Conservation (phyloP, 371 early-diverging fungal genomes). For the Mortierella sp. region DNA sequence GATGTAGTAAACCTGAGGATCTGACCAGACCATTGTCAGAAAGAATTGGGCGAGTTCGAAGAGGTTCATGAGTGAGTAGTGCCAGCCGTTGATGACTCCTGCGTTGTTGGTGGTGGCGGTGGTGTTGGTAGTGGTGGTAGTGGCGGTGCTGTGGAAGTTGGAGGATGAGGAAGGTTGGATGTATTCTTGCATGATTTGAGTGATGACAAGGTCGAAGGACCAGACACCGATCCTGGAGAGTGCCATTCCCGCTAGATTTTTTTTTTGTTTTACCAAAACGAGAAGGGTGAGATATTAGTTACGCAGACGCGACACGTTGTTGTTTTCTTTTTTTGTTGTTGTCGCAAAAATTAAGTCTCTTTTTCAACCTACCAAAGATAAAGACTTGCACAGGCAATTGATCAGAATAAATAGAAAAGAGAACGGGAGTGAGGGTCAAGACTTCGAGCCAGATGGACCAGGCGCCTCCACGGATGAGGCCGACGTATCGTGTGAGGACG, state of each 20-base stretch:
- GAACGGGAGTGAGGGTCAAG: slow-evolving; percentile 48
- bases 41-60: slow-evolving; percentile 61
- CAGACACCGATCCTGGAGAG: slow-evolving; percentile 66
- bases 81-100: slow-evolving; percentile 63
- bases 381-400: slow-evolving; percentile 35
- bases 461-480: slow-evolving; percentile 61
- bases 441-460: slow-evolving; percentile 65
- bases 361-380: too few species aligned
- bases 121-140: neutral
- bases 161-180: slow-evolving; percentile 7
- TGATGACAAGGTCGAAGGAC: slow-evolving; percentile 67
- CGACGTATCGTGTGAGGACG: slow-evolving; percentile 46
- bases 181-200: slow-evolving; percentile 66
- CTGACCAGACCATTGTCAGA: slow-evolving; percentile 59
- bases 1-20: slow-evolving; percentile 59
- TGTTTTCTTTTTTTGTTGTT: neutral
- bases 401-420: slow-evolving; percentile 51
- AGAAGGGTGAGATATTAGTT: too few species aligned
- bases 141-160: neutral
- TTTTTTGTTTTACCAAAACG: too few species aligned
- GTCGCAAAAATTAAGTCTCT: too few species aligned
- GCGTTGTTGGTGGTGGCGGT: slow-evolving; percentile 28
- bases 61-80: slow-evolving; percentile 64
- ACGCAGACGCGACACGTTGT: neutral
- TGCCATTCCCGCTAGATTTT: slow-evolving; percentile 57